Evolutionary conservation across 495 filamentous ascomycete genomes (phyloP).

Genomic region (Aspergillus kassunensis): DNA sequence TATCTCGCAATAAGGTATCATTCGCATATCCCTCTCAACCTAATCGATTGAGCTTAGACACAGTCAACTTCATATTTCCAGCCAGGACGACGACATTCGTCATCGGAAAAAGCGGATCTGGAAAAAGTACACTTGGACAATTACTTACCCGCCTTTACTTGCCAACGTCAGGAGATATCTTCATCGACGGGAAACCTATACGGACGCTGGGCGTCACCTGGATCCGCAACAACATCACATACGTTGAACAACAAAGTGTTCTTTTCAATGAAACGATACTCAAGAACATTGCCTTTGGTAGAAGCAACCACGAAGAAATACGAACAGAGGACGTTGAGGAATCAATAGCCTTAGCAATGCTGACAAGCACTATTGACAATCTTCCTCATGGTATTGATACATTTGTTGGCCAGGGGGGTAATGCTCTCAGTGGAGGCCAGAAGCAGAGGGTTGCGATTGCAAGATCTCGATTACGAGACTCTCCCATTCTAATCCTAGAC

Average conservation of each 20-base stretch:
- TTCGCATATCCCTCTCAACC: conserved; percentile 83
- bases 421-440: conserved; percentile 80
- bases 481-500: conserved; percentile 77
- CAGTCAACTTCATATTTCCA: conserved; percentile 62
- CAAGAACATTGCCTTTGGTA: conserved; percentile 77
- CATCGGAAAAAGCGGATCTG: conserved; percentile 83
- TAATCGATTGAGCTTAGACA: conserved; percentile 55
- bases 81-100: conserved; percentile 75
- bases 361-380: conserved; percentile 65
- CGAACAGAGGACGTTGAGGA: conserved; percentile 51
- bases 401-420: conserved; percentile 63
- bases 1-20: conserved; percentile 45
- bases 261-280: conserved; percentile 82
- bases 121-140: conserved; percentile 86
- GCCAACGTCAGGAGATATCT: conserved; percentile 60
- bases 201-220: conserved; percentile 60
- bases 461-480: conserved; percentile 72
- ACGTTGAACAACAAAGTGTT: conserved; percentile 78
- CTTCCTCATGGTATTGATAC: conserved; percentile 77
- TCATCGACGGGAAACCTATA: conserved; percentile 64
- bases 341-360: conserved; percentile 57
- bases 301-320: conserved; percentile 43
- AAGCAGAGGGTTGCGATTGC: conserved; percentile 73
- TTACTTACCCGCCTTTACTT: conserved; percentile 75
- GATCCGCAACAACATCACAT: conserved; percentile 73